phyloP scores from a whole-genome alignment of 371 early-diverging fungal species.

The Sporodiniella umbellata region DNA sequence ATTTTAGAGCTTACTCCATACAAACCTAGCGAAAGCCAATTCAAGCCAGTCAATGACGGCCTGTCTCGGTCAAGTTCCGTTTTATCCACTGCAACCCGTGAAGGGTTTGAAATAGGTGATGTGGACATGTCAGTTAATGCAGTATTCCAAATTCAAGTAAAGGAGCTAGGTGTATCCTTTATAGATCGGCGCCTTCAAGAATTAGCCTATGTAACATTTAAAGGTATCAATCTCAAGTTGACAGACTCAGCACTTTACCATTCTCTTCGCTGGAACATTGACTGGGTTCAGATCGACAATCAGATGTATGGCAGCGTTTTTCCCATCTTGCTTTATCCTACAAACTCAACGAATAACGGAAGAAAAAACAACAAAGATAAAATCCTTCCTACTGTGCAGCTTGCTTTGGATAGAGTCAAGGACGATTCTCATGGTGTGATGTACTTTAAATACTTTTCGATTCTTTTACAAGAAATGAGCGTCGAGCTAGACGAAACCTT shows the following conservation, averaged over 20 bases:
- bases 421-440: conserved; percentile 86
- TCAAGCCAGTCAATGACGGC: conserved; percentile 35
- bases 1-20: conserved; percentile 78
- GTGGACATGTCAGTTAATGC: conserved; percentile 56
- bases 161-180: conserved; percentile 89
- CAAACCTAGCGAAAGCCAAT: conserved; percentile 60
- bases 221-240: conserved; percentile 69
- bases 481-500: conserved; percentile 92
- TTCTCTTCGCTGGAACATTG: conserved; percentile 69
- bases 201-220: conserved; percentile 78
- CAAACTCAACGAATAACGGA: conserved; percentile 67
- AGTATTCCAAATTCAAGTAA: conserved; percentile 69
- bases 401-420: conserved; percentile 72
- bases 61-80: conserved; percentile 11
- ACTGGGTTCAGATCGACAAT: conserved; percentile 96
- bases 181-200: conserved; percentile 75
- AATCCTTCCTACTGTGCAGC: conserved; percentile 60
- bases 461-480: conserved; percentile 89
- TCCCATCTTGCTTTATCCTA: conserved; percentile 92
- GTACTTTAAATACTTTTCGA: conserved; percentile 88
- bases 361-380: conserved; percentile 27
- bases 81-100: conserved; percentile 25
- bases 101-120: conserved; percentile 60
- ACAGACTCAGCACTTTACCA: conserved; percentile 77
- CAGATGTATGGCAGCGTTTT: conserved; percentile 80